Percentiles rank a stretch among this genome's conserved stretches.
Evolutionary conservation across 2,329 filamentous ascomycete genomes (phyloP).

Genomic region (Hymenoscyphus infarciens): DNA sequence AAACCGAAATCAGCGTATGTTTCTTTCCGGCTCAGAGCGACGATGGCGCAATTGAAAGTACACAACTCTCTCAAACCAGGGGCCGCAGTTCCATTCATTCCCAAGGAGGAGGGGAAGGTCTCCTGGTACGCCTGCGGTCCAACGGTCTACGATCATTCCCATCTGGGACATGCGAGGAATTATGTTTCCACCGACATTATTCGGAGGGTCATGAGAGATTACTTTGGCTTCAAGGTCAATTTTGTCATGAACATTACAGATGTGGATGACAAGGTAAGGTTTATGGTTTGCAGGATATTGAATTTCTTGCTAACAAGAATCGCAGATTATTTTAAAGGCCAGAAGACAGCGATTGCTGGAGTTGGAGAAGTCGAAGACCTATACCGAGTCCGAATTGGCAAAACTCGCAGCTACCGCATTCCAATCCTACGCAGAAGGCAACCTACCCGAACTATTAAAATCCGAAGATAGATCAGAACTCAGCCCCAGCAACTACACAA

Average conservation of each 20-base stretch:
- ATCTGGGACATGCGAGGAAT: conserved; percentile 66
- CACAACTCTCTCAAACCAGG: conserved; percentile 35
- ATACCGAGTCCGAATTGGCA: conserved; percentile 45
- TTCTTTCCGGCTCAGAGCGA: conserved; percentile 15
- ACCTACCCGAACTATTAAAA: conserved; percentile 49
- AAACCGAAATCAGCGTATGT: conserved; percentile 12
- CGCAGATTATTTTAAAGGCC: conserved; percentile 64
- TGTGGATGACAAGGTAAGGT: conserved; percentile 55
- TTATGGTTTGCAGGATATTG: conserved; percentile 3
- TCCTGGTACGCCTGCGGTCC: conserved; percentile 72
- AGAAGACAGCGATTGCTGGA: conserved; percentile 79
- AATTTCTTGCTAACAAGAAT: conserved; percentile 8
- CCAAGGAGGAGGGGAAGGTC: conserved; percentile 31
- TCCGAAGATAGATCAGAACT: conserved; percentile 39
- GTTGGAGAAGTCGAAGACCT: conserved; percentile 68
- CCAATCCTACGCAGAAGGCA: conserved; percentile 52
- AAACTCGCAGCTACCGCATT: conserved; percentile 52
- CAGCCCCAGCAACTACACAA: conserved; percentile 48
- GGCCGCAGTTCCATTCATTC: conserved; percentile 30
- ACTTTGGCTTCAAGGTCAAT: conserved; percentile 63
- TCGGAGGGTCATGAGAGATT: conserved; percentile 62
- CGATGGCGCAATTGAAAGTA: conserved; percentile 32
- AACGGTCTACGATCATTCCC: conserved; percentile 66
- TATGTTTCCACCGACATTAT: conserved; percentile 73
- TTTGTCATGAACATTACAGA: conserved; percentile 76